phyloP scores from a whole-genome alignment of 2,329 filamentous ascomycete species.

The Colletotrichum sp. region DNA sequence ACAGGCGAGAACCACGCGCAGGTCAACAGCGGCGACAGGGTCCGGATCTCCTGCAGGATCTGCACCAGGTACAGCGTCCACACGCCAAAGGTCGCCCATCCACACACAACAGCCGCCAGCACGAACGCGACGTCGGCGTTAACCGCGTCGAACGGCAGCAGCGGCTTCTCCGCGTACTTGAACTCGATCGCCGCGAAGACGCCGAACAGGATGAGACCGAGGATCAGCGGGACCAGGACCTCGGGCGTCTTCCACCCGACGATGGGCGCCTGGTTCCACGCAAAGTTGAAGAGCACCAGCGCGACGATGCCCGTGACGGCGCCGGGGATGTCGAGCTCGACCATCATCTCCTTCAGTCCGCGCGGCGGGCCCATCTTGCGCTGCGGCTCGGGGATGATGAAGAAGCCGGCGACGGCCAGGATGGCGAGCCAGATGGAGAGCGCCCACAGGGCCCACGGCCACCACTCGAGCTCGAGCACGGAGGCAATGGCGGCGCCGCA shows the following conservation, averaged over 20 bases:
- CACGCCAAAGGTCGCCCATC: constrained; percentile 60
- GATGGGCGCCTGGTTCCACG: constrained; percentile 69
- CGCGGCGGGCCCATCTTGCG: constrained; percentile 16
- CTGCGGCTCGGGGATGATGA: constrained; percentile 39
- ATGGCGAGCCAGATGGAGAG: constrained; percentile 39
- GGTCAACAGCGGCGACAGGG: constrained; percentile 46
- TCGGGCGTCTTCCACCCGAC: constrained; percentile 63
- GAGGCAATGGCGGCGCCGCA: constrained; percentile 45
- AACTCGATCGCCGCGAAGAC: constrained; percentile 64
- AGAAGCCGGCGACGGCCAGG: constrained; percentile 33
- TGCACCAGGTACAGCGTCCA: constrained; percentile 58
- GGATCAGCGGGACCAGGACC: constrained; percentile 60
- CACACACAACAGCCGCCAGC: constrained; percentile 56
- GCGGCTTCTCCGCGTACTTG: constrained; percentile 49
- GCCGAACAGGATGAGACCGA: constrained; percentile 59
- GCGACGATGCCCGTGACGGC: constrained; percentile 53
- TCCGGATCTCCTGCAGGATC: constrained; percentile 50
- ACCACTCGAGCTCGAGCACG: constrained; percentile 44
- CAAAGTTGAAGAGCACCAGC: constrained; percentile 68
- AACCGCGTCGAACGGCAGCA: constrained; percentile 61
- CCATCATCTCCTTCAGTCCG: constrained; percentile 23
- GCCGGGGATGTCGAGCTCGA: constrained; percentile 44
- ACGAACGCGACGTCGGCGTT: constrained; percentile 59
- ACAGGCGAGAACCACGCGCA: constrained; percentile 51
- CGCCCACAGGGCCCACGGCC: constrained; percentile 55